These are phyloP conservation scores for Plasmodium fragile DNA, from an alignment of 169 alveolate species.

Conservation along the genomic window DNA sequence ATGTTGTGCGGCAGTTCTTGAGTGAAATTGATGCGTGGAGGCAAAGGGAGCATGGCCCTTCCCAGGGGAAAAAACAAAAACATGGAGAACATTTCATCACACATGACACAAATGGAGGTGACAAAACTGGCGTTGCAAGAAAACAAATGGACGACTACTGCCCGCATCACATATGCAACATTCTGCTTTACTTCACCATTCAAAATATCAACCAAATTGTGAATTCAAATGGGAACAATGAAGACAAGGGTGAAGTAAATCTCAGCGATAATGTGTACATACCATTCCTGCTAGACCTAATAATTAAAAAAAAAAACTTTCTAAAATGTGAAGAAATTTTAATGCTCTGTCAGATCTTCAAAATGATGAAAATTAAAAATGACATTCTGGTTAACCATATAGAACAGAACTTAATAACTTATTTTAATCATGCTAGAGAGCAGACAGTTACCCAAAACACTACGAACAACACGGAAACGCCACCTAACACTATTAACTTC, in stretches of 20 bases:
- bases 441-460: neutral
- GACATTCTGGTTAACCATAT: conserved; percentile 18
- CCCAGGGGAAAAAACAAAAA: neutral
- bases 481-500: neutral
- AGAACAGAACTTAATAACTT: conserved; percentile 33
- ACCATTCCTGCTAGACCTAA: conserved; percentile 15
- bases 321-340: conserved; percentile 62
- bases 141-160: conserved; percentile 17
- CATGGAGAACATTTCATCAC: neutral
- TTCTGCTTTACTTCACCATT: conserved; percentile 60
- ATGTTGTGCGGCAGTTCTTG: conserved; percentile 16
- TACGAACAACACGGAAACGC: neutral
- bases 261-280: conserved; percentile 2
- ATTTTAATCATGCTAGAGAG: conserved; percentile 6
- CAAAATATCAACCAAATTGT: conserved; percentile 16
- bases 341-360: conserved; percentile 62
- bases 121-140: neutral
- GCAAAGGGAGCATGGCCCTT: neutral
- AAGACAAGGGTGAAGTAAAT: neutral
- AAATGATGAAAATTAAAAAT: conserved; percentile 55
- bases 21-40: conserved; percentile 21
- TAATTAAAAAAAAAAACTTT: conserved; percentile 52
- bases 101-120: neutral
- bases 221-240: neutral
- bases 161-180: conserved; percentile 71